Percentiles rank a stretch among this genome's conserved stretches.
Conservation (phyloP, 768 basidiomycete species). For the Fibroporia radiculosa region DNA sequence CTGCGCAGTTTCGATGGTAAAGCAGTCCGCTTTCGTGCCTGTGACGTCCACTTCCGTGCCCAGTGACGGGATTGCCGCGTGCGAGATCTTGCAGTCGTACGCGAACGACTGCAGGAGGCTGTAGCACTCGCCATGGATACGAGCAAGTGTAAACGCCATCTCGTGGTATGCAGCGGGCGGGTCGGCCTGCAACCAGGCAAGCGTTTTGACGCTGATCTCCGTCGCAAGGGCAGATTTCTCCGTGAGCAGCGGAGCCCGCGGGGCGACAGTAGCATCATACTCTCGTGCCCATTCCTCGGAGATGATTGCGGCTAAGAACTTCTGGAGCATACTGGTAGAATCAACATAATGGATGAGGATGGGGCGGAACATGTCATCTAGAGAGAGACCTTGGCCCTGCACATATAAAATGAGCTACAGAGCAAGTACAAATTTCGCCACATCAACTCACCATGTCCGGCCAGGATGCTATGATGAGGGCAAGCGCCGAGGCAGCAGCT, state of each 20-base stretch:
- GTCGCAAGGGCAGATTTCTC: conserved; percentile 52
- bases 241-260: conserved; percentile 35
- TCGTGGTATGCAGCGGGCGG: conserved; percentile 84
- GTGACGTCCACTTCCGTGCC: conserved; percentile 73
- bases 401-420: neutral
- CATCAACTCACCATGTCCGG: conserved; percentile 41
- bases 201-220: conserved; percentile 60
- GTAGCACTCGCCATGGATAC: conserved; percentile 74
- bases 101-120: conserved; percentile 77
- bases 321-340: conserved; percentile 88
- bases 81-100: conserved; percentile 80
- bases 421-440: neutral
- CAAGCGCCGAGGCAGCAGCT: conserved; percentile 70
- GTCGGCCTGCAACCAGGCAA: conserved; percentile 65
- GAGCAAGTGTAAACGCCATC: conserved; percentile 73
- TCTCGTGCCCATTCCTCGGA: conserved; percentile 87
- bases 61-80: conserved; percentile 70
- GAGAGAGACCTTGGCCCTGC: conserved; percentile 23
- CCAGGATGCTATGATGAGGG: conserved; percentile 63
- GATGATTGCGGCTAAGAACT: conserved; percentile 76
- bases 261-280: conserved; percentile 29
- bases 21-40: conserved; percentile 53
- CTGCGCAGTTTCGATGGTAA: conserved; percentile 75
- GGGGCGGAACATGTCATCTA: conserved; percentile 65
- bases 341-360: conserved; percentile 74